Base-by-base conservation (phyloP, 345 rosid species). In the Eucalyptus cladocalyx region DNA sequence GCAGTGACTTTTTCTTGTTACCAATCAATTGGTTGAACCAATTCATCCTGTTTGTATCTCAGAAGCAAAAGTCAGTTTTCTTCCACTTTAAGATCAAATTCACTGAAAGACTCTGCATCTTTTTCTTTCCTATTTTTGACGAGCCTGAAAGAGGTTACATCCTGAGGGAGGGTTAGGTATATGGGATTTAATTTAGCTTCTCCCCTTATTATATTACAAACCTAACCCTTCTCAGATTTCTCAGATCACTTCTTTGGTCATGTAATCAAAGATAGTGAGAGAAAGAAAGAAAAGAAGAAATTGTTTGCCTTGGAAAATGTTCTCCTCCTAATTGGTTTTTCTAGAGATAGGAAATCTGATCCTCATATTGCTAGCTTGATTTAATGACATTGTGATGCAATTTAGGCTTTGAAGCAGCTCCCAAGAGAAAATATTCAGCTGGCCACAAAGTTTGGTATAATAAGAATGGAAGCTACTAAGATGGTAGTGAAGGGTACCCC, bases 401-500 rank as follows among this genome's bases (percentile, higher is more conserved):
- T 69, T 32, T 18, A 94, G 97, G 96, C 95, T 86, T 90, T 95
- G 93, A 93, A 94, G 92, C 91, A 93, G 53, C 89, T 95, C 85
- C 96, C 96, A 6, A 91, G 97, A 67, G 95, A 94, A 58, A 93
- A 92, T 88, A n/a, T 95, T 89, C 96, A 95, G 90, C 17, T 94
- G 67, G 97, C 97, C 69, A 93, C 95, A 18, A 95, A 93, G 90
- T 95, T 94, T 9, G 96, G 97, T 47, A 89, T 94, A 88, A 81
- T 80, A 34, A 87, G 53, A 45, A 14, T 89, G 18, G 88, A 85
- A 62, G 69, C 60, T 81, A 24, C 87, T 28, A 86, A 81, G 50
- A 26, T 87, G 67, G 40, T 47, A 4, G 92, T 91, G 24, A 94
- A 91, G 90, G 97, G 95, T 37, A 91, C 89, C 30, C 94, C 93